Conservation (phyloP, 371 early-diverging fungal species). For the Rhizomucor pusillus region DNA sequence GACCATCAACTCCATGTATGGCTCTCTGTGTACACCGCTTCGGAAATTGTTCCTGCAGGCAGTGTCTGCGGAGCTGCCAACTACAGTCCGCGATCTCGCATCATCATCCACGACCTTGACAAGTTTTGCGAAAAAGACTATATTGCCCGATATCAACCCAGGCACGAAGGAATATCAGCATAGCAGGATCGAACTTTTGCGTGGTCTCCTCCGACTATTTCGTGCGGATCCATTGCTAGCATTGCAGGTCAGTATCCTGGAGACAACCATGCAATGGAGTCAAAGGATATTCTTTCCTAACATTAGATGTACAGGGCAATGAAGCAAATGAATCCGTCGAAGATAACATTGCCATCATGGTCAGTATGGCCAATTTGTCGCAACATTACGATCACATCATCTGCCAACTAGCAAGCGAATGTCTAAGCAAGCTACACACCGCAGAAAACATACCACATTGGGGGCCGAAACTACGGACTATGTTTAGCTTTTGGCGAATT, state of each 20-base stretch:
- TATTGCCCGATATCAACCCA: no score
- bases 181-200: constrained; percentile 52
- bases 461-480: constrained; percentile 49
- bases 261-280: no score
- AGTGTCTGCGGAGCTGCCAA: constrained; percentile 9
- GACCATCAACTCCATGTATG: constrained; percentile 58
- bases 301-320: constrained; percentile 14
- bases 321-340: constrained; percentile 37
- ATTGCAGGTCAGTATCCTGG: constrained; percentile 49
- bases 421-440: constrained; percentile 60
- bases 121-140: neutral
- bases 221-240: constrained; percentile 63
- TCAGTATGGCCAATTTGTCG: constrained; percentile 60
- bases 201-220: constrained; percentile 68
- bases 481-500: constrained; percentile 65
- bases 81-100: constrained; percentile 3
- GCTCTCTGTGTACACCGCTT: constrained; percentile 60
- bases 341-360: constrained; percentile 61
- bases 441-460: constrained; percentile 52
- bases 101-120: neutral
- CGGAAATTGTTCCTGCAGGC: constrained; percentile 65
- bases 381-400: constrained; percentile 60
- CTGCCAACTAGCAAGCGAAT: constrained; percentile 63
- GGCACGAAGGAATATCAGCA: constrained; percentile 11
- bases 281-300: no score